phyloP scores from a whole-genome alignment of 768 basidiomycete genomes.

The Tylopilus vinaceipallidus region DNA sequence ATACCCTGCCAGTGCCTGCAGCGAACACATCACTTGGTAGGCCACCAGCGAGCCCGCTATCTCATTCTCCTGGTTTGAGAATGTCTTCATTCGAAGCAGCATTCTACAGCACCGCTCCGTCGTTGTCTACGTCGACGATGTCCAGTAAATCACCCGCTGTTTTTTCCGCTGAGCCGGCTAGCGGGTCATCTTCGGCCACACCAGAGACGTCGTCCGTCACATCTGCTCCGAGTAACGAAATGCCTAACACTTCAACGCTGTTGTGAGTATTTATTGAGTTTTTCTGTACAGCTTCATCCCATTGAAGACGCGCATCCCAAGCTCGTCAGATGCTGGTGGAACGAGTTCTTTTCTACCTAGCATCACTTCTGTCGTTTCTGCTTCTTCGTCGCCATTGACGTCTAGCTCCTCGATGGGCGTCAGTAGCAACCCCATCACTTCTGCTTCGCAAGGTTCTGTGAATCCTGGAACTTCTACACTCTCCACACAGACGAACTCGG shows the following conservation, averaged over 20 bases:
- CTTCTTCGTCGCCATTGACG: not conserved
- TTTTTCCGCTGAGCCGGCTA: not conserved
- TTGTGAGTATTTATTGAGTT: conserved; percentile 1
- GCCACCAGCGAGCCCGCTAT: not conserved
- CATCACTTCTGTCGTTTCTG: not conserved
- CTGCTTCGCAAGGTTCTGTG: not conserved
- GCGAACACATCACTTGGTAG: not conserved
- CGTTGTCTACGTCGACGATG: not conserved
- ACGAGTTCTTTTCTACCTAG: not conserved
- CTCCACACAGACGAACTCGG: conserved; percentile 38
- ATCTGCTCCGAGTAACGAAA: not conserved
- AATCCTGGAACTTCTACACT: not conserved
- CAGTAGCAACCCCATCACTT: not conserved
- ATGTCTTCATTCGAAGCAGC: not conserved
- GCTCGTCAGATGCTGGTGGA: not conserved
- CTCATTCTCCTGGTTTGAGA: not conserved
- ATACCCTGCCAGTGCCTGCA: too few relatives aligned
- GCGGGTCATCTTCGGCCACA: not conserved
- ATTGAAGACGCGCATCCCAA: not conserved
- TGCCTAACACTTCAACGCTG: not conserved
- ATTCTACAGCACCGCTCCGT: not conserved
- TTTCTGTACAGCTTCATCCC: not conserved
- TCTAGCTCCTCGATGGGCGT: not conserved
- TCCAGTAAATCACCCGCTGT: not conserved
- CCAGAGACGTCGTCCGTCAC: not conserved